Evolutionary conservation across 768 basidiomycete species (phyloP).

Genomic region (Exidia glandulosa): DNA sequence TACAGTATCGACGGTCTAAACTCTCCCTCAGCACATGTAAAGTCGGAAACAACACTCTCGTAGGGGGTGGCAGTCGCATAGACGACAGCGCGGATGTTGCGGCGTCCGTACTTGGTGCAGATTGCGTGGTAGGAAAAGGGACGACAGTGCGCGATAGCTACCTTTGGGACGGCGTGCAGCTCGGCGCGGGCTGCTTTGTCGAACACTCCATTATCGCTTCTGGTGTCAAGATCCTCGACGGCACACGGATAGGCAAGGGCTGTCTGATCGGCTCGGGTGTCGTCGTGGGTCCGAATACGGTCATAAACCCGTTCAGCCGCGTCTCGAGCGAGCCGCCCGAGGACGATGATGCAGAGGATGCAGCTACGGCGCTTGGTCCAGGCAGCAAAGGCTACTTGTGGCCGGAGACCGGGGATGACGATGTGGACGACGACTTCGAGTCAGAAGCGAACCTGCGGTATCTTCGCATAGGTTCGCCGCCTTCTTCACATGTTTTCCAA

Average conservation of each 20-base stretch:
- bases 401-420: slow-evolving; percentile 9
- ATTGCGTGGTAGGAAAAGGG: slow-evolving; percentile 62
- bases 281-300: slow-evolving; percentile 60
- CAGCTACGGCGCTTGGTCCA: slow-evolving; percentile 19
- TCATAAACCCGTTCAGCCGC: slow-evolving; percentile 56
- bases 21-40: slow-evolving; percentile 57
- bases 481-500: background rate
- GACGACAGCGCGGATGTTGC: slow-evolving; percentile 53
- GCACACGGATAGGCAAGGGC: slow-evolving; percentile 56
- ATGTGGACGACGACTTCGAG: slow-evolving; percentile 35
- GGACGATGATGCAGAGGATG: slow-evolving; percentile 20
- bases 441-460: slow-evolving; percentile 54
- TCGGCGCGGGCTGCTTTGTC: slow-evolving; percentile 64
- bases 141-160: slow-evolving; percentile 66
- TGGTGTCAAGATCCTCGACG: slow-evolving; percentile 59
- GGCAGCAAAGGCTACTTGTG: slow-evolving; percentile 10
- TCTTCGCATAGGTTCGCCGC: slow-evolving; percentile 58
- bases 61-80: slow-evolving; percentile 69
- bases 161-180: slow-evolving; percentile 64
- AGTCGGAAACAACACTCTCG: slow-evolving; percentile 69
- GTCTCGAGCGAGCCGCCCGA: slow-evolving; percentile 44
- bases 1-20: too few relatives aligned
- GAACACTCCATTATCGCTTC: slow-evolving; percentile 73
- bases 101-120: slow-evolving; percentile 68
- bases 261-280: slow-evolving; percentile 78